Conservation (phyloP, 2,329 filamentous ascomycete species). For the Arthrobotrys entomopaga region DNA sequence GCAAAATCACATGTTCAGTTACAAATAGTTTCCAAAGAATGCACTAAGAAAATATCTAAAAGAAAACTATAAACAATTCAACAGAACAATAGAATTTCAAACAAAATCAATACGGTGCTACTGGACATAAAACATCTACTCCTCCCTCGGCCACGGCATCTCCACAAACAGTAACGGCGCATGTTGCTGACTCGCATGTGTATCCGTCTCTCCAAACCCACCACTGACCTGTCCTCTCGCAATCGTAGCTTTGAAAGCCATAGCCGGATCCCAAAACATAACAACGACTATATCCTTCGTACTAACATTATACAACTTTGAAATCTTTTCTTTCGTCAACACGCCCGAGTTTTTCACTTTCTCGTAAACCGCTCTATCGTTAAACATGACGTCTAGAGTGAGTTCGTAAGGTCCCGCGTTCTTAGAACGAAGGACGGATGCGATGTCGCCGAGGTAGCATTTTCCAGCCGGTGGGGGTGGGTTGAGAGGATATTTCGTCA, state of each 20-base stretch:
- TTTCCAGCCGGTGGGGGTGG: slow-evolving; percentile 35
- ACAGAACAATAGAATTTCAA: no score
- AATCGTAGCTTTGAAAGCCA: slow-evolving; percentile 66
- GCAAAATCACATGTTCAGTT: no score
- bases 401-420: slow-evolving; percentile 68
- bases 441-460: slow-evolving; percentile 60
- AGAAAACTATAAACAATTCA: no score
- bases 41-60: no score
- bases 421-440: slow-evolving; percentile 65
- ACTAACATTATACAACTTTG: slow-evolving; percentile 59
- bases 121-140: not conserved
- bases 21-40: no score
- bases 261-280: slow-evolving; percentile 64
- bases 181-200: slow-evolving; percentile 63
- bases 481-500: slow-evolving; percentile 31
- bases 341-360: slow-evolving; percentile 62
- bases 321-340: slow-evolving; percentile 59
- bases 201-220: slow-evolving; percentile 62
- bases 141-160: slow-evolving; percentile 54
- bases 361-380: slow-evolving; percentile 60
- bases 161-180: slow-evolving; percentile 60
- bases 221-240: slow-evolving; percentile 61
- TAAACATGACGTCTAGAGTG: slow-evolving; percentile 68
- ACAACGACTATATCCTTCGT: slow-evolving; percentile 60
- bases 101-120: not conserved